Evolutionary conservation across 108 stramenopile species (phyloP).

Genomic region (Skeletonema grethae): DNA sequence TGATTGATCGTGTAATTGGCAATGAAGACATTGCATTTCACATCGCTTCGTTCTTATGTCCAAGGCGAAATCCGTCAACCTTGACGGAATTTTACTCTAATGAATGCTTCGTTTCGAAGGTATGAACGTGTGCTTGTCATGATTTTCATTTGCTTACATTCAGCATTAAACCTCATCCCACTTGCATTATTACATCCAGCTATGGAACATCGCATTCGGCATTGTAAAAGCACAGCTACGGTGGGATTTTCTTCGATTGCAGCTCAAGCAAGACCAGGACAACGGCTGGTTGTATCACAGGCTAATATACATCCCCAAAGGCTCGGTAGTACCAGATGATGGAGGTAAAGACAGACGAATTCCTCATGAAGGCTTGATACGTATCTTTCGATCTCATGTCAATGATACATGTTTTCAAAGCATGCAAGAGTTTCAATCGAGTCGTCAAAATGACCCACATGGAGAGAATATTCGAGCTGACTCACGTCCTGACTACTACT

Average conservation of each 20-base stretch:
- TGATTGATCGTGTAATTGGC: not conserved
- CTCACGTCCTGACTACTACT: conserved; percentile 28
- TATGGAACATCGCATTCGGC: conserved; percentile 7
- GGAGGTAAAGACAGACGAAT: not conserved
- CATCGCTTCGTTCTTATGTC: not conserved
- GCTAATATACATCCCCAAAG: conserved; percentile 2
- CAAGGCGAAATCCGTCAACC: not conserved
- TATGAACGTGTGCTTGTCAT: not conserved
- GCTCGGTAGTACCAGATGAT: not conserved
- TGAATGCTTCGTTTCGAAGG: conserved; percentile 1
- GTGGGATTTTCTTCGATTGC: conserved; percentile 1
- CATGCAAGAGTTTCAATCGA: conserved; percentile 10
- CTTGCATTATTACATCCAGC: not conserved
- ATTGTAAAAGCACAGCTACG: conserved; percentile 1
- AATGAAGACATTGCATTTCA: conserved; percentile 8
- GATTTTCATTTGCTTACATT: not conserved
- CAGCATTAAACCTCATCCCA: too few species aligned
- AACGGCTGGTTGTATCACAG: conserved; percentile 10
- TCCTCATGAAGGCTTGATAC: conserved; percentile 20
- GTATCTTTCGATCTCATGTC: conserved; percentile 28
- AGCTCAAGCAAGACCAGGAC: not conserved
- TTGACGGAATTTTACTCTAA: conserved; percentile 1
- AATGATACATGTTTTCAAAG: conserved; percentile 25
- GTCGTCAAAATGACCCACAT: not conserved
- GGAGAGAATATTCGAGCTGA: conserved; percentile 8